phyloP scores from a whole-genome alignment of 441 rosid species.

The Omphalea diandra region DNA sequence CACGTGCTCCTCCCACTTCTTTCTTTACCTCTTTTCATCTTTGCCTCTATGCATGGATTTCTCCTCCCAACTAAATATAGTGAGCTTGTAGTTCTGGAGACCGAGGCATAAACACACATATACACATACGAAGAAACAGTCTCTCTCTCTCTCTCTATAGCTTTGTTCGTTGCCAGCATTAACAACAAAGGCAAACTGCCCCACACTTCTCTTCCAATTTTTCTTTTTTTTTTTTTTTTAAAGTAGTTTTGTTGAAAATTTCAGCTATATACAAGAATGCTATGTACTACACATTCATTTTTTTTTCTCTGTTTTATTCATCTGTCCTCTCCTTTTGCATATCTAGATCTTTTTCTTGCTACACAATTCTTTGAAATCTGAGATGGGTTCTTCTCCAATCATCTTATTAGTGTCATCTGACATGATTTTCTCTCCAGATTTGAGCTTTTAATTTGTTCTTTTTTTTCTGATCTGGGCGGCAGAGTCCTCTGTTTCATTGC shows the following conservation, averaged over 20 bases:
- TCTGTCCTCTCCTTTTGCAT: background rate
- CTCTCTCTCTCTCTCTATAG: constrained; percentile 19
- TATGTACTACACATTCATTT: background rate
- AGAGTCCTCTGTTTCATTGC: constrained; percentile 26
- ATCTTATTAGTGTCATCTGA: constrained; percentile 10
- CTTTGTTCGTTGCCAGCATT: constrained; percentile 38
- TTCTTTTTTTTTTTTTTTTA: constrained; percentile 2
- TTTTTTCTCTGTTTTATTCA: background rate
- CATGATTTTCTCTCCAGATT: constrained; percentile 17
- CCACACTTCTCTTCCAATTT: constrained; percentile 16
- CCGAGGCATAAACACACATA: background rate
- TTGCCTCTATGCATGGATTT: constrained; percentile 69
- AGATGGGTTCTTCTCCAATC: constrained; percentile 17
- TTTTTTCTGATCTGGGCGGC: constrained; percentile 40
- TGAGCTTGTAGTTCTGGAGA: constrained; percentile 4
- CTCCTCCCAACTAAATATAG: constrained; percentile 50
- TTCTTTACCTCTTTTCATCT: constrained; percentile 29
- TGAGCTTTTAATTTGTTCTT: constrained; percentile 22
- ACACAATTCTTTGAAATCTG: constrained; percentile 17
- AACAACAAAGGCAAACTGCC: constrained; percentile 30
- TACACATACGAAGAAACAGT: background rate
- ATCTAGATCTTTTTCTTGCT: constrained; percentile 27
- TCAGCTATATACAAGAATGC: constrained; percentile 27
- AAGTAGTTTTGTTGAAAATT: constrained; percentile 28
- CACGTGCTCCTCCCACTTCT: constrained; percentile 43